These are phyloP conservation scores for Deinandra increscens DNA, from an alignment of 129 eudicot genomes.

Conservation along the genomic window DNA sequence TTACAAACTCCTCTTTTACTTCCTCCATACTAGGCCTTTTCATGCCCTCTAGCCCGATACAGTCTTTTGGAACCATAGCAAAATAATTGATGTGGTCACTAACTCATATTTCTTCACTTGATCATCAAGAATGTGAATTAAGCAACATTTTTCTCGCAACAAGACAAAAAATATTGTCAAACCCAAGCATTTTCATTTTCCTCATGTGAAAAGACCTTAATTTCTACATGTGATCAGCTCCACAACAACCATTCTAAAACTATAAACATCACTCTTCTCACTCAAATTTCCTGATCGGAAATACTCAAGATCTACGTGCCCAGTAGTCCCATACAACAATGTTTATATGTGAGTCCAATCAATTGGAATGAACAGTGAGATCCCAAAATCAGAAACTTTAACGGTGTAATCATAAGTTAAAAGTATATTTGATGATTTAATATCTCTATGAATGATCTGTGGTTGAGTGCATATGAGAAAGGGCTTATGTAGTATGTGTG, in stretches of 20 bases:
- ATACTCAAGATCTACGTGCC: constrained; percentile 3
- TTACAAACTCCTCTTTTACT: neutral
- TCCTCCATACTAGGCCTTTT: neutral
- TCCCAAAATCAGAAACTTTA: no score
- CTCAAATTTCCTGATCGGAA: neutral
- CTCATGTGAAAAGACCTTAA: neutral
- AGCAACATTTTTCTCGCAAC: neutral
- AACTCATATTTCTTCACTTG: neutral
- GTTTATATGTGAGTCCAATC: neutral
- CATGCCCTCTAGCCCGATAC: neutral
- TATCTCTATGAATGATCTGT: no score
- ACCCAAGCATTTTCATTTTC: neutral
- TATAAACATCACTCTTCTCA: no score
- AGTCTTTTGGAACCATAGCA: constrained; percentile 5
- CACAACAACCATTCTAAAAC: no score
- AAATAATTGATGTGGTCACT: neutral
- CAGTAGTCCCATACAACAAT: neutral
- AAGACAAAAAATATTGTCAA: neutral
- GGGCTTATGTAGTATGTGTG: neutral
- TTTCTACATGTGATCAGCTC: neutral
- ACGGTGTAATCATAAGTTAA: no score
- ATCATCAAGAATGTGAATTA: neutral
- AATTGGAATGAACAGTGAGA: neutral
- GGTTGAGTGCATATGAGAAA: neutral
- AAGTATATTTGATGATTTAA: no score